phyloP scores from a whole-genome alignment of 1,284 basidiomycete species.

The Ceratobasidium sp. region DNA sequence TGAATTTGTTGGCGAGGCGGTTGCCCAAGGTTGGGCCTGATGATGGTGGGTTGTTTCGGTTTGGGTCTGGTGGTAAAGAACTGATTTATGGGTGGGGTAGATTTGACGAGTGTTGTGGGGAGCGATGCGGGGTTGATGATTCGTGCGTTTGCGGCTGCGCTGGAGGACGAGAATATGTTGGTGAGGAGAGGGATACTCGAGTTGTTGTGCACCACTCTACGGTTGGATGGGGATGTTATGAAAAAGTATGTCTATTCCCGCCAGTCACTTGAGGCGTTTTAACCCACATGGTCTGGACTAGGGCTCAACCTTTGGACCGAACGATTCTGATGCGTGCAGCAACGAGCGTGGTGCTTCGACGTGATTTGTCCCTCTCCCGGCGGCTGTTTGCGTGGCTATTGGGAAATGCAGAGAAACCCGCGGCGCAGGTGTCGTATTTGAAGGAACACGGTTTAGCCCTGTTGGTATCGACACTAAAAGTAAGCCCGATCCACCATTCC shows the following conservation, averaged over 20 bases:
- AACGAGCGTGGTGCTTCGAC: conserved; percentile 84
- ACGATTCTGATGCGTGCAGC: conserved; percentile 82
- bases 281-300: conserved; percentile 16
- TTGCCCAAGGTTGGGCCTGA: conserved; percentile 74
- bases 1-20: conserved; percentile 87
- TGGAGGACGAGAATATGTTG: conserved; percentile 90
- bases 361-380: conserved; percentile 93
- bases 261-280: background rate
- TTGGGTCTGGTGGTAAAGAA: conserved; percentile 58
- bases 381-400: conserved; percentile 94
- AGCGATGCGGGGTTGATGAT: conserved; percentile 93
- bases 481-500: conserved; percentile 53
- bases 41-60: conserved; percentile 64
- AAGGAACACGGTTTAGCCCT: conserved; percentile 74
- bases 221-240: conserved; percentile 75
- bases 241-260: conserved; percentile 59
- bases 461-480: conserved; percentile 73
- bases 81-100: conserved; percentile 56
- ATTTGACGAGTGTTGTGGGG: conserved; percentile 79
- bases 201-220: conserved; percentile 78
- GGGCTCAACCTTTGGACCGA: conserved; percentile 69
- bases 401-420: conserved; percentile 79
- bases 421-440: conserved; percentile 78
- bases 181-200: conserved; percentile 87
- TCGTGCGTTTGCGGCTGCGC: conserved; percentile 85